phyloP scores from a whole-genome alignment of 345 rosid species.

The Brassica incana region DNA sequence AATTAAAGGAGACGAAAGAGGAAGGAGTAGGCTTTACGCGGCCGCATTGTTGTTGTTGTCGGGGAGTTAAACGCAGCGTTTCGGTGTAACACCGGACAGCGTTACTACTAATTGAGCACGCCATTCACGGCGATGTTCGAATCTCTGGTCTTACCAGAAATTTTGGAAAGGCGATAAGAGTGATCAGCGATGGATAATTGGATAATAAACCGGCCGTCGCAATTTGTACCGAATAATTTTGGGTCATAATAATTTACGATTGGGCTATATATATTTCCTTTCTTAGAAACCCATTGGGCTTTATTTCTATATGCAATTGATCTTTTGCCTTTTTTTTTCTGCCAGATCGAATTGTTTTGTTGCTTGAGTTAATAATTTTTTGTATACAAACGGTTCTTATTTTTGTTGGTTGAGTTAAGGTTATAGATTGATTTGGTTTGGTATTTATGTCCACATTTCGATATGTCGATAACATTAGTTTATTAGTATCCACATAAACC shows the following conservation, averaged over 20 bases:
- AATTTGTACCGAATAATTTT: background rate
- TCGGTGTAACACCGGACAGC: slow-evolving; percentile 48
- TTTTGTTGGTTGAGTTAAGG: background rate
- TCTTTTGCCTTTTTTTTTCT: background rate
- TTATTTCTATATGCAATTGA: background rate
- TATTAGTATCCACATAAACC: background rate
- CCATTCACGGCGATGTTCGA: slow-evolving; percentile 43
- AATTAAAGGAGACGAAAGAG: slow-evolving; percentile 36
- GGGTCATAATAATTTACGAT: background rate
- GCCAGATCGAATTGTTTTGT: background rate
- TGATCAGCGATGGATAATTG: background rate
- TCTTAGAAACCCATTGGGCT: slow-evolving; percentile 31
- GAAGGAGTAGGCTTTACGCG: slow-evolving; percentile 44
- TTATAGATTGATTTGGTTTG: background rate
- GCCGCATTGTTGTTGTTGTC: slow-evolving; percentile 24
- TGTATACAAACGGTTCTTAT: too few relatives aligned
- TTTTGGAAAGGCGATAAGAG: slow-evolving; percentile 1
- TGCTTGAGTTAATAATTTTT: background rate
- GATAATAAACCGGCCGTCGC: slow-evolving; percentile 7
- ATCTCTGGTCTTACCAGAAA: background rate
- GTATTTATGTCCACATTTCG: background rate
- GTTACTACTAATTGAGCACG: slow-evolving; percentile 37
- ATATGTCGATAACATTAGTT: background rate
- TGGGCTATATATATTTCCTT: background rate
- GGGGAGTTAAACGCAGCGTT: slow-evolving; percentile 52